Evolutionary conservation across 495 filamentous ascomycete genomes (phyloP), one percentile per base, ranked within the genome.

Genomic region (Delitschia confertaspora): DNA sequence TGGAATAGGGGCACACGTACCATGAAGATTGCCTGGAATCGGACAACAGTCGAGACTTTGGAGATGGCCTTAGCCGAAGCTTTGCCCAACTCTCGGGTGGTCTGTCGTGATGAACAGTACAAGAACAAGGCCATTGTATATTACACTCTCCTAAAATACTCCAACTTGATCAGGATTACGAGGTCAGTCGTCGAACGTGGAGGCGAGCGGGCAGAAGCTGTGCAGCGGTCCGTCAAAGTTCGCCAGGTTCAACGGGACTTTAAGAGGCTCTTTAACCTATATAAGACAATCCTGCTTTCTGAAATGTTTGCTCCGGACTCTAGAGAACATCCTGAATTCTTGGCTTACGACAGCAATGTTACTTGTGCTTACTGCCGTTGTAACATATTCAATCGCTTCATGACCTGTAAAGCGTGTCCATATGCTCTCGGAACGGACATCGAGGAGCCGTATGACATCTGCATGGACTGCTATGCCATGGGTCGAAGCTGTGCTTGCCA

Each of bases 91-190:
- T 84, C 89, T 3, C 73, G 87, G 17, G 75, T 94, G 55, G 88
- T 96, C 21, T 95, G 91, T 58, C 86, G 91, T n/a, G 91, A 98
- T 49, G 91, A 98, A 55, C 86, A 95, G 59, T 98, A 98, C 69
- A 98, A 96, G 60, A 94, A 89, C 67, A 95, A 95, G 57, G 83
- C 88, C 13, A 95, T 96, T 45, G 72, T 95, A 20, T 94, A 82
- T 57, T 91, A 78, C 60, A 81, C 86, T 0, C 69, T 95, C 7
- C 66, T 79, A 1, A 83, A 83, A 41, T 95, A 95, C 48, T 81
- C 78, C 24, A 62, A 65, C 2, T 65, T 84, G 31, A 71, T 95
- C 8, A 55, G 45, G n/a, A 38, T 60, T 9, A 60, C 62, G 19
- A 56, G 62, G 14, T 56, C 66, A 21, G 63, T 70, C 5, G 60